Conservation (phyloP, 2,329 filamentous ascomycete species). For the Lecanicillium sp. region DNA sequence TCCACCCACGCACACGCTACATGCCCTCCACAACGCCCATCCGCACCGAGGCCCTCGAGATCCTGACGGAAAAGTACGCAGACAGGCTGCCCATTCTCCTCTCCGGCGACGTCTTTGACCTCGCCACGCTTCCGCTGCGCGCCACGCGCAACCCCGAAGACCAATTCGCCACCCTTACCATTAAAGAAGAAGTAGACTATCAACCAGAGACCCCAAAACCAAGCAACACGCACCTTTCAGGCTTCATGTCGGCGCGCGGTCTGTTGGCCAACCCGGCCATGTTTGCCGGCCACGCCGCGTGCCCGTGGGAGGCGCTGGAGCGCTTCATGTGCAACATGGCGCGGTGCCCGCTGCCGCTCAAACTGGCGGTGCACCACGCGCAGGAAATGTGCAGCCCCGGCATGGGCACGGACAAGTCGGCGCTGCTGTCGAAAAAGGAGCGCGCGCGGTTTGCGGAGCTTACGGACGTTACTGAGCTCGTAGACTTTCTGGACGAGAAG, state of each 20-base stretch:
- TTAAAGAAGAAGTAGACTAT: conserved; percentile 17
- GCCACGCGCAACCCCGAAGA: conserved; percentile 14
- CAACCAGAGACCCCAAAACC: conserved; percentile 20
- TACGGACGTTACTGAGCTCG: conserved; percentile 46
- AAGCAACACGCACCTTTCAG: conserved; percentile 43
- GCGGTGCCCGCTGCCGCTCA: conserved; percentile 51
- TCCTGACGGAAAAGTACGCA: conserved; percentile 45
- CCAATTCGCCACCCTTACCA: conserved; percentile 24
- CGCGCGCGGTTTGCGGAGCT: conserved; percentile 40
- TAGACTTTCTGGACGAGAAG: conserved; percentile 53
- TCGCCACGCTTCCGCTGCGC: conserved; percentile 39
- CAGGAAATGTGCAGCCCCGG: conserved; percentile 58
- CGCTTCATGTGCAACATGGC: conserved; percentile 53
- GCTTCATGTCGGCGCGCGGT: conserved; percentile 64
- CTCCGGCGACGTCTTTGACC: conserved; percentile 62
- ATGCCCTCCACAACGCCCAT: conserved; percentile 57
- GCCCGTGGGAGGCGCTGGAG: conserved; percentile 56
- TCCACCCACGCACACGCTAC: conserved; percentile 56
- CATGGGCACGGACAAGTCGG: conserved; percentile 42
- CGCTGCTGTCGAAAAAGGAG: conserved; percentile 50
- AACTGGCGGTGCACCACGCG: conserved; percentile 58
- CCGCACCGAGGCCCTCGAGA: conserved; percentile 50
- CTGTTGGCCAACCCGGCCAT: conserved; percentile 61
- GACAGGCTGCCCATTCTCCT: conserved; percentile 54
- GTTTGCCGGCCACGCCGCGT: conserved; percentile 48